Evolutionary conservation across 352 stramenopile species (phyloP).

Genomic region (Thraustochytrium sp.): DNA sequence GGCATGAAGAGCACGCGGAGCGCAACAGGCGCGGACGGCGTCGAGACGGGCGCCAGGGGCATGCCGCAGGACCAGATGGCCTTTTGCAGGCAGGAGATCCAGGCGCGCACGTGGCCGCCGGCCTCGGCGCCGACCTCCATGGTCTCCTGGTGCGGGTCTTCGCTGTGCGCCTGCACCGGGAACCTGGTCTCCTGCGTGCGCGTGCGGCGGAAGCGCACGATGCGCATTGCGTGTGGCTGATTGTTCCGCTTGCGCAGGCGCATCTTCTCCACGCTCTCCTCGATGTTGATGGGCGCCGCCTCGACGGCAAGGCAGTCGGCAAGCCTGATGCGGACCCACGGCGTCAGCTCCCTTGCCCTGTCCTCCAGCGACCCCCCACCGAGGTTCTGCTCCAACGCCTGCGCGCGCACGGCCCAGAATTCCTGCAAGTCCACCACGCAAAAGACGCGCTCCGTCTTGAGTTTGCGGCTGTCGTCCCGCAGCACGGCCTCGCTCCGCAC

Average conservation of each 20-base stretch:
- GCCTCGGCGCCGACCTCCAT: not conserved
- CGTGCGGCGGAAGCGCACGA: not conserved
- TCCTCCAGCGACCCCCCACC: not conserved
- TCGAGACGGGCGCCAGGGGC: not conserved
- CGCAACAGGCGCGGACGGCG: not conserved
- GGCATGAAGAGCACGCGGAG: not conserved
- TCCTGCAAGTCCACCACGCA: not conserved
- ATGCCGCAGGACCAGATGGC: not conserved
- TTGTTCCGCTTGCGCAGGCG: not conserved
- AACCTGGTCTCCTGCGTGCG: not conserved
- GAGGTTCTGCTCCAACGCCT: not conserved
- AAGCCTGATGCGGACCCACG: not conserved
- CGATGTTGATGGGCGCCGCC: not conserved
- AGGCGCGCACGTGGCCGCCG: not conserved
- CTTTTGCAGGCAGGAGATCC: not conserved
- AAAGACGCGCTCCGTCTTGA: not conserved
- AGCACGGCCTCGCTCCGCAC: not conserved
- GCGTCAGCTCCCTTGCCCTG: not conserved
- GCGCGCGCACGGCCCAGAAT: not conserved
- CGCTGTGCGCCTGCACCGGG: not conserved
- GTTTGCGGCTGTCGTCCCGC: not conserved
- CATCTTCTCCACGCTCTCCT: slow-evolving; percentile 32
- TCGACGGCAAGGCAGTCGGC: not conserved
- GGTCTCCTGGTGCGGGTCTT: not conserved
- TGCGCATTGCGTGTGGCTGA: not conserved